Evolutionary conservation across 2,329 filamentous ascomycete species (phyloP), one percentile per base, ranked within the genome.

Genomic region (Dendrostoma leiphaemia): DNA sequence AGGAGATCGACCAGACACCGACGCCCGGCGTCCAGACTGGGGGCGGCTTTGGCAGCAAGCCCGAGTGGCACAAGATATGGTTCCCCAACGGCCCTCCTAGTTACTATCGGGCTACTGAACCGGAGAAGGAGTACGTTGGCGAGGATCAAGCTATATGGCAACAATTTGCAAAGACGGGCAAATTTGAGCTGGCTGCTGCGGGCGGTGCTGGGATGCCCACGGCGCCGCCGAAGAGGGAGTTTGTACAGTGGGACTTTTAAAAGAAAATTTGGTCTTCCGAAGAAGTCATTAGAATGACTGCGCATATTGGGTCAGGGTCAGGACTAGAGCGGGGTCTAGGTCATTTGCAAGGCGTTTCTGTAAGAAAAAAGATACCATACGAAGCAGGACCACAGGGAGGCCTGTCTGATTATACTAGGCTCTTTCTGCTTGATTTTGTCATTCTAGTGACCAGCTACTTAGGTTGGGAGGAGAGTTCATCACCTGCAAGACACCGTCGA

Each of bases 201-300:
- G 56, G 56, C 13, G 52, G 56, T 4, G 87, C 86, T 0, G 63
- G 85, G 6, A 88, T 96, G 73, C 92, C 92, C 0, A 79, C 88
- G 62, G 73, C 91, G 43, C 90, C 92, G 19, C 92, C 92, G 0
- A 86, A 85, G 69, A 78, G 84, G 58, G 90, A 93, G 64, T 93
- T 85, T 77, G 85, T 84, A 60, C 70, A 74, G 26, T 93, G 88
- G 81, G 83, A 90, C 65, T 85, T 93, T 63, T 92, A 37, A 43
- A 9, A 10, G n/a, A n/a, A n/a, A n/a, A n/a, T n/a, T n/a, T n/a
- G n/a, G n/a, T n/a, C n/a, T n/a, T n/a, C n/a, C n/a, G n/a, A n/a
- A n/a, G n/a, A n/a, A n/a, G n/a, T n/a, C n/a, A n/a, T n/a, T n/a
- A n/a, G n/a, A n/a, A n/a, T n/a, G n/a, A n/a, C n/a, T n/a, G n/a